Percentiles rank a stretch among this genome's conserved stretches.
Evolutionary conservation across 352 stramenopile species (phyloP).

Genomic region (Pythium aphanidermatum): DNA sequence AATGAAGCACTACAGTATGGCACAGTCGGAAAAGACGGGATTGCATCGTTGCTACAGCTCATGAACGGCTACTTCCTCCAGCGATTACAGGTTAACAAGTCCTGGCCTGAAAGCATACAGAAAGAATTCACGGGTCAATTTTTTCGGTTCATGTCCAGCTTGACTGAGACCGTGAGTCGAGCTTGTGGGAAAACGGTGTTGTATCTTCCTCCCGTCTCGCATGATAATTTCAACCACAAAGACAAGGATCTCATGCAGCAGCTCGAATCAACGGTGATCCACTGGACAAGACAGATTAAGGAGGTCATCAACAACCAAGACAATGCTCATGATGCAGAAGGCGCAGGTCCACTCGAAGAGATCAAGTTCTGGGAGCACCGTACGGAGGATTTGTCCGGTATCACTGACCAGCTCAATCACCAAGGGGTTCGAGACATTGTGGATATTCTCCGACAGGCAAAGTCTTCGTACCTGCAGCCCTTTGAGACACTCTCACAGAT

Average conservation of each 20-base stretch:
- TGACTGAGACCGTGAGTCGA: constrained; percentile 92
- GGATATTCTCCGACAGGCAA: constrained; percentile 79
- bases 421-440: constrained; percentile 89
- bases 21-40: constrained; percentile 71
- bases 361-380: constrained; percentile 95
- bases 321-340: constrained; percentile 88
- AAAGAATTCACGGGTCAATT: constrained; percentile 94
- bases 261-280: constrained; percentile 95
- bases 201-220: constrained; percentile 85
- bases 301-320: constrained; percentile 96
- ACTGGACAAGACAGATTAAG: constrained; percentile 97
- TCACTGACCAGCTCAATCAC: constrained; percentile 91
- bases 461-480: constrained; percentile 91
- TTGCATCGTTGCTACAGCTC: constrained; percentile 73
- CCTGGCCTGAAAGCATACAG: constrained; percentile 91
- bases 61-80: constrained; percentile 85
- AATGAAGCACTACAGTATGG: constrained; percentile 64
- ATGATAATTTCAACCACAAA: constrained; percentile 81
- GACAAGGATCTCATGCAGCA: constrained; percentile 95
- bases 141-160: constrained; percentile 92
- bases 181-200: constrained; percentile 91
- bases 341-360: constrained; percentile 89
- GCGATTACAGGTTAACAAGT: constrained; percentile 66
- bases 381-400: constrained; percentile 90
- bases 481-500: constrained; percentile 91